Base-by-base conservation (phyloP, 2,329 filamentous ascomycete genomes). In the Diplodia intermedia region DNA sequence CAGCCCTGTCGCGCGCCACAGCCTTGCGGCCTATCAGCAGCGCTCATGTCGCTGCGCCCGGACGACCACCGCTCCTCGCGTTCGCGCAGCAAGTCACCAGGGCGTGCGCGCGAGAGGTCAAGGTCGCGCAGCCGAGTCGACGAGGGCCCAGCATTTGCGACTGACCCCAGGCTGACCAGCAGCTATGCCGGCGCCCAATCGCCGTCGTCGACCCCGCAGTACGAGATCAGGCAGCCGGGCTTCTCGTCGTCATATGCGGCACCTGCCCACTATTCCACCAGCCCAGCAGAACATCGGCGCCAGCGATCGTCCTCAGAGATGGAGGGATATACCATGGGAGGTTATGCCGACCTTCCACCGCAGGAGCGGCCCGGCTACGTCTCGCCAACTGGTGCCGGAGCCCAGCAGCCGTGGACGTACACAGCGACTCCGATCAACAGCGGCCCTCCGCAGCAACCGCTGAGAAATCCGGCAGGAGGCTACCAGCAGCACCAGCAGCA, bases 271-370 rank as follows among this genome's bases (percentile, higher is more conserved):
- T 40, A 63, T 52, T 29, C 50, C 50, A 36, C 29, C 23, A 15
- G 65, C 26, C 26, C 63, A 8, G 18, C 63, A 36, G 54, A 36
- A 40, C 38, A 36, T 50, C 66, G 57, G 29, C 52, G 52, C 29
- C 50, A 65, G 49, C 56, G 56, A 62, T 33, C 56, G 2, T 31
- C 29, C 20, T 1, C 52, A 5, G 23, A 56, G 15, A 56, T 56
- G 66, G 49, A 77, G 55, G 75, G 75, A 70, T 77, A 81, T 40
- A 81, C 79, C 60, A 82, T 82, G 79, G 81, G 81, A 62, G 79
- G 77, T 66, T 83, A 80, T 69, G 73, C 75, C 29, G 81, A 83
- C 69, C 75, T 82, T 11, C 81, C 81, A 33, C 81, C 80, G 14
- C 73, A 82, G 63, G 77, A 83, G 69, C 75, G 81, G 5, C 80